These are phyloP conservation scores for Scutellaria barbata DNA, from an alignment of 257 asterid species.

Conservation along the genomic window DNA sequence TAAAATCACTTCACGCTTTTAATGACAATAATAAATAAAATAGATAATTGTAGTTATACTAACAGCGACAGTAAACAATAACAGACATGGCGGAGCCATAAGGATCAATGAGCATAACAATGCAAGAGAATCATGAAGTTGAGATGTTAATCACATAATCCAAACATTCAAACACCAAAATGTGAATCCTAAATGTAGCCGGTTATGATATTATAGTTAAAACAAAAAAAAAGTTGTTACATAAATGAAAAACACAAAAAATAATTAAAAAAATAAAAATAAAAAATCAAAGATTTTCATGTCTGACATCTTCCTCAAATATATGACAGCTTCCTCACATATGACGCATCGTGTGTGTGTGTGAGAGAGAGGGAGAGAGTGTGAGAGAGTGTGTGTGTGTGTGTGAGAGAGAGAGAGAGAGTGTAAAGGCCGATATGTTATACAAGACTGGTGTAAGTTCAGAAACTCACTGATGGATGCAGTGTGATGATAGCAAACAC, in stretches of 20 bases:
- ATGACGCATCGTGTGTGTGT: too few relatives aligned
- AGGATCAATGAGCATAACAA: neutral
- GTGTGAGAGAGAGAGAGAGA: neutral
- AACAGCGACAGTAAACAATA: neutral
- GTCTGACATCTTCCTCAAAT: neutral
- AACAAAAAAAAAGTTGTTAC: neutral
- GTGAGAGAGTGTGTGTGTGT: neutral
- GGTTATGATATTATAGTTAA: neutral
- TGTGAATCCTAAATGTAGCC: slow-evolving; percentile 10
- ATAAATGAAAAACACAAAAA: neutral
- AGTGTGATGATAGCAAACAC: slow-evolving; percentile 76
- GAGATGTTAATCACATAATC: neutral
- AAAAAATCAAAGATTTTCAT: neutral
- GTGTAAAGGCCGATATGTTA: neutral
- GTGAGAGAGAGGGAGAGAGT: too few relatives aligned
- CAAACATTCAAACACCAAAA: neutral
- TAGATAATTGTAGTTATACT: neutral
- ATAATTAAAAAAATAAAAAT: too few relatives aligned
- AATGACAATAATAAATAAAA: slow-evolving; percentile 1
- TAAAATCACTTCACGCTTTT: neutral
- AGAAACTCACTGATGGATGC: slow-evolving; percentile 81
- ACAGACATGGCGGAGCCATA: slow-evolving; percentile 7
- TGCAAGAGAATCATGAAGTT: slow-evolving; percentile 2
- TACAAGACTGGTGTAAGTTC: slow-evolving; percentile 14
- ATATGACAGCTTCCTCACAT: too few relatives aligned